Percentiles rank a stretch among this genome's conserved stretches.
phyloP scores from a whole-genome alignment of 2,329 filamentous ascomycete species.

The Nemania sp. region DNA sequence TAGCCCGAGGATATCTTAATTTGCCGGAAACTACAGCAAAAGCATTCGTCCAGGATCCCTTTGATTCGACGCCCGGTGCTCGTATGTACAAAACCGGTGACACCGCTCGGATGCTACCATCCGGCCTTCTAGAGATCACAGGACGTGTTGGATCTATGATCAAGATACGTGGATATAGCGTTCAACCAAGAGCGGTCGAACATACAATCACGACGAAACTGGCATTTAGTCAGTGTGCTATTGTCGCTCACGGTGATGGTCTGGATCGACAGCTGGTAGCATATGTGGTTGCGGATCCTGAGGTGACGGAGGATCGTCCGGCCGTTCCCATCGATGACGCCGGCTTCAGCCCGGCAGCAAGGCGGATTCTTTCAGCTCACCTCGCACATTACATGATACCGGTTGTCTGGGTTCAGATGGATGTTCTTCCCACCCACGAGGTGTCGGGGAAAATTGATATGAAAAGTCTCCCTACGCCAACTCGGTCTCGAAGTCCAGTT shows the following conservation, averaged over 20 bases:
- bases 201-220: slow-evolving; percentile 76
- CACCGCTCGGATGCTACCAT: slow-evolving; percentile 73
- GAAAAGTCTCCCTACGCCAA: slow-evolving; percentile 76
- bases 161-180: slow-evolving; percentile 82
- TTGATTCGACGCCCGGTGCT: slow-evolving; percentile 67
- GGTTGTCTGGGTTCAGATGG: slow-evolving; percentile 78
- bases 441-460: slow-evolving; percentile 85
- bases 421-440: slow-evolving; percentile 77
- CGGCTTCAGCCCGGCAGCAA: slow-evolving; percentile 76
- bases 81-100: slow-evolving; percentile 83
- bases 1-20: slow-evolving; percentile 83
- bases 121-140: slow-evolving; percentile 78
- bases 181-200: slow-evolving; percentile 82
- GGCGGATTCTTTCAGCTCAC: slow-evolving; percentile 72
- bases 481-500: slow-evolving; percentile 60
- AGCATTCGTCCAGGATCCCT: slow-evolving; percentile 76
- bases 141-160: slow-evolving; percentile 84
- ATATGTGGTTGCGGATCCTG: slow-evolving; percentile 77
- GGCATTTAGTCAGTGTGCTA: slow-evolving; percentile 77
- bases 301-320: slow-evolving; percentile 68
- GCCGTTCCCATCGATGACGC: slow-evolving; percentile 74
- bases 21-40: slow-evolving; percentile 81
- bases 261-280: slow-evolving; percentile 81
- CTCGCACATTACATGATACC: slow-evolving; percentile 89
- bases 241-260: slow-evolving; percentile 80